phyloP scores from a whole-genome alignment of 78 protist species.

The Planoprotostelium fungivorum region DNA sequence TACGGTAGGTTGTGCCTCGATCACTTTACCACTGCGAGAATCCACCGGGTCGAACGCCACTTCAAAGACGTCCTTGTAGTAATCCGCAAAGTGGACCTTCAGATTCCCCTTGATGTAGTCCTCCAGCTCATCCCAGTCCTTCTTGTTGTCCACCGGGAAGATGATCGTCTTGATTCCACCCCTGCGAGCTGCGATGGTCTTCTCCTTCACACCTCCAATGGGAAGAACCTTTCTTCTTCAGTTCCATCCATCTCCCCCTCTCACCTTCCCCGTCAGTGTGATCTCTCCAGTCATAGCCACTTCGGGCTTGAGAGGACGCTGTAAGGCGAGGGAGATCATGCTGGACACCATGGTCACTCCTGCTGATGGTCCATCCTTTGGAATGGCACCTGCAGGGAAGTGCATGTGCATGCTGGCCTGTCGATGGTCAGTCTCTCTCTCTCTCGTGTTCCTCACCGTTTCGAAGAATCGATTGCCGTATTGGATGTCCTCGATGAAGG shows the following conservation, averaged over 20 bases:
- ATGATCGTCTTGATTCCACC: conserved; percentile 61
- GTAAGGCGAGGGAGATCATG: conserved; percentile 73
- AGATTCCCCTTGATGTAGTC: conserved; percentile 64
- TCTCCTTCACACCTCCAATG: conserved; percentile 90
- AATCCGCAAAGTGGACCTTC: conserved; percentile 53
- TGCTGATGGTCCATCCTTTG: conserved; percentile 91
- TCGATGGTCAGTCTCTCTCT: not conserved
- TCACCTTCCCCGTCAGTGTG: conserved; percentile 75
- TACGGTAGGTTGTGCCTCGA: too few relatives aligned
- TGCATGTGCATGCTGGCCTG: conserved; percentile 75
- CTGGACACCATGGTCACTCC: conserved; percentile 83
- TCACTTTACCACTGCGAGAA: too few relatives aligned
- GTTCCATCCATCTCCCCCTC: not conserved
- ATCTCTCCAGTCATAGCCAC: conserved; percentile 94
- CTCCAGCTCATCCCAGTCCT: conserved; percentile 77
- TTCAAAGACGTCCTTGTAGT: conserved; percentile 73
- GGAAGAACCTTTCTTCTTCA: conserved; percentile 24
- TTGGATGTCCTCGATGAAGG: conserved; percentile 13
- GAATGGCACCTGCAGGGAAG: conserved; percentile 88
- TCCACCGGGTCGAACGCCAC: conserved; percentile 22
- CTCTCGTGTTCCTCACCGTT: conserved; percentile 3
- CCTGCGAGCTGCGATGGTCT: conserved; percentile 83
- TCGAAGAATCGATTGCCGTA: conserved; percentile 24
- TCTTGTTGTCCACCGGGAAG: conserved; percentile 77
- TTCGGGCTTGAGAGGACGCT: conserved; percentile 26